Evolutionary conservation across 2,329 filamentous ascomycete genomes (phyloP).

Genomic region (Hymenotorrendiella dingleyae): DNA sequence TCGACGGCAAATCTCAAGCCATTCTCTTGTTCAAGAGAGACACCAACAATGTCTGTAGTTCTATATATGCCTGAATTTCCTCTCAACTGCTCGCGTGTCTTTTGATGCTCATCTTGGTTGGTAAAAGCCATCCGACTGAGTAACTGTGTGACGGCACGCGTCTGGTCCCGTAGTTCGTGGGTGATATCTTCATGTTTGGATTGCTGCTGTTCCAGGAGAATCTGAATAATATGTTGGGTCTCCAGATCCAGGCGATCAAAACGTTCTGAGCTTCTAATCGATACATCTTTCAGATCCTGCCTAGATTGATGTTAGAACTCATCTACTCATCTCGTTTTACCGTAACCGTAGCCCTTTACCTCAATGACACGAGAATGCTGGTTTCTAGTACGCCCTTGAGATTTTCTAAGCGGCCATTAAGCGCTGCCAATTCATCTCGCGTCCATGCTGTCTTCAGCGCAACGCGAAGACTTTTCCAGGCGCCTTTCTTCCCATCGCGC

Average conservation of each 20-base stretch:
- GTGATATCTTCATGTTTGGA: not conserved
- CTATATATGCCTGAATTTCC: not conserved
- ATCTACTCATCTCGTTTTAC: not conserved
- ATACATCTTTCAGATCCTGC: not conserved
- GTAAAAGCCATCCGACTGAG: not conserved
- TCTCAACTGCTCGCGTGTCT: not conserved
- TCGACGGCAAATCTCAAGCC: not conserved
- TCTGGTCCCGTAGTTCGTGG: not conserved
- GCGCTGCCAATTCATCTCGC: not conserved
- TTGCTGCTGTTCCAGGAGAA: not conserved
- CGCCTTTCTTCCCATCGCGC: too few relatives aligned
- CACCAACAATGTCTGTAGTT: not conserved
- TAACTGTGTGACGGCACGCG: not conserved
- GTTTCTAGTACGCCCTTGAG: constrained; percentile 1
- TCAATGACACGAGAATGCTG: constrained; percentile 4
- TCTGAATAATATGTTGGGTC: not conserved
- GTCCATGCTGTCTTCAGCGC: constrained; percentile 3
- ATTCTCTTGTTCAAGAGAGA: not conserved
- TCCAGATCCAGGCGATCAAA: not conserved
- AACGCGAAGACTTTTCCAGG: not conserved
- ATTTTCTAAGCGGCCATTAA: not conserved
- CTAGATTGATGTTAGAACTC: not conserved
- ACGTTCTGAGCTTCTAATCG: not conserved
- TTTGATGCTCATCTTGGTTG: not conserved
- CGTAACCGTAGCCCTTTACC: not conserved